Evolutionary conservation across 2,329 filamentous ascomycete species (phyloP), one percentile per base, ranked within the genome.

Genomic region (Orbilia oligospora): DNA sequence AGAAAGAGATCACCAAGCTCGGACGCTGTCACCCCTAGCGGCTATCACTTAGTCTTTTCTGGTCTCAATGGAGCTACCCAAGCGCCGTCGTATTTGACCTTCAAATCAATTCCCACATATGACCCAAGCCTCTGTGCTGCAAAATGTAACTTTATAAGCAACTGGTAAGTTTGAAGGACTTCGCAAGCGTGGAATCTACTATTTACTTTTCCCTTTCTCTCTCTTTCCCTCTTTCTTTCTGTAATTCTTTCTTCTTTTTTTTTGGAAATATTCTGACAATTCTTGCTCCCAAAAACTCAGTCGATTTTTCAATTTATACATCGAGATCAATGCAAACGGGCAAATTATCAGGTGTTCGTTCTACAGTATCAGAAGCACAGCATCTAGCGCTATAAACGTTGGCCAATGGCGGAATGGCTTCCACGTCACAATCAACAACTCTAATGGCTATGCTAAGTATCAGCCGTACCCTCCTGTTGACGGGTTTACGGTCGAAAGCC

Each of bases 281-380:
- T 41, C 3, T 14, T 4, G 12, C 3, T n/a, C 12, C 18, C 12
- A 53, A 69, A n/a, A 41, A 9, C 30, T 30, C 66, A 71, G 58
- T 48, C 48, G 48, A 3, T 71, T 71, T 46, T 71, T 71, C 24
- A 65, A 64, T 36, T 48, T 71, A 10, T 65, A 71, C 24, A 71
- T 71, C 20, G 69, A 65, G 14, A 46, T 38, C 9, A 41, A 71
- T 12, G 24, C 55, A 18, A 61, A 46, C 14, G 55, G 55, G 8
- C 12, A 51, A 63, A 49, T 71, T 27, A 55, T 65, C 44, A 71
- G 65, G 30, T 65, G 48, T 51, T 64, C 56, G 8, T 65, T 65
- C 20, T 71, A 64, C 36, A 56, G 44, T 33, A 30, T 55, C 12
- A 56, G 24, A 10, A 65, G 30, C 24, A 65, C 69, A 20, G 56